These are phyloP conservation scores for Microdochium bolleyi DNA, from an alignment of 2,329 filamentous ascomycete genomes.

Conservation along the genomic window DNA sequence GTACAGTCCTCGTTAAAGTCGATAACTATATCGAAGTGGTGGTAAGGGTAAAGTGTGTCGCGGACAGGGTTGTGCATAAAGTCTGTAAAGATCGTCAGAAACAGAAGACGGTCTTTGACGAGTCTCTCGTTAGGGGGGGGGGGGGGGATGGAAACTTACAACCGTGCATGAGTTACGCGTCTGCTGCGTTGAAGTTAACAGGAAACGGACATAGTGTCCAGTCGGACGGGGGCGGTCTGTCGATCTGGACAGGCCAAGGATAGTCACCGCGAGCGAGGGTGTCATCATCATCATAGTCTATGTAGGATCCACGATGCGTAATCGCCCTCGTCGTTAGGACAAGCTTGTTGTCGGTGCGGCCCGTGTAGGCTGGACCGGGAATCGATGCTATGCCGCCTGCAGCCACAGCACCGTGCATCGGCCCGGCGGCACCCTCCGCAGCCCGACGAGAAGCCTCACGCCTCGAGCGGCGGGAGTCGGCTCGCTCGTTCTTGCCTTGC, in stretches of 20 bases:
- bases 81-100: neutral
- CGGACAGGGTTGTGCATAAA: neutral
- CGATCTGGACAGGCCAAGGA: no score
- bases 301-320: no score
- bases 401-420: no score
- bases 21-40: neutral
- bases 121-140: neutral
- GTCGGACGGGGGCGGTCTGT: neutral
- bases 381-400: no score
- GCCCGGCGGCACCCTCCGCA: no score
- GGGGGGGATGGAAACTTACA: neutral
- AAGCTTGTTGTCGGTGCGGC: no score
- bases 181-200: neutral
- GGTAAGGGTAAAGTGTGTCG: neutral
- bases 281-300: no score
- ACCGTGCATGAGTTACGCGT: neutral
- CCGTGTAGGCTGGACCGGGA: no score
- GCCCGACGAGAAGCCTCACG: neutral
- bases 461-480: neutral
- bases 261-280: no score
- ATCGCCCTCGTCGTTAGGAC: no score
- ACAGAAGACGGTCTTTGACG: neutral
- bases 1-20: neutral
- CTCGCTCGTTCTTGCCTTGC: neutral
- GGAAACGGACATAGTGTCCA: neutral